phyloP scores from a whole-genome alignment of 2,329 filamentous ascomycete genomes.

The Gnomoniopsis sp. region DNA sequence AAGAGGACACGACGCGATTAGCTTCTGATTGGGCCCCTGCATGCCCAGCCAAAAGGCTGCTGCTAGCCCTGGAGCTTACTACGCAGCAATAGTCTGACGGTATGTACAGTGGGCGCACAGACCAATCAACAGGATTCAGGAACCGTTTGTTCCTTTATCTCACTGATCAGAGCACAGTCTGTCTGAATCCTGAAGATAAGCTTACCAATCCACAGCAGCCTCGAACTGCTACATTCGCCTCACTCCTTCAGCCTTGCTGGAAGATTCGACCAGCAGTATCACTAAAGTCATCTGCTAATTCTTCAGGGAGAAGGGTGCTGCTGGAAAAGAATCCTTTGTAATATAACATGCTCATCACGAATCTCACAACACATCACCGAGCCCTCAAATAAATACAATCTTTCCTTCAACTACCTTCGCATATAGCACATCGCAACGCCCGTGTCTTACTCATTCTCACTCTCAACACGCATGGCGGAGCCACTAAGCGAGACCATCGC shows the following conservation, averaged over 20 bases:
- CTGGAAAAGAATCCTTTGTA: too few species aligned
- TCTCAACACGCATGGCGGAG: too few species aligned
- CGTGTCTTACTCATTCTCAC: background rate
- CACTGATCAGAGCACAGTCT: too few species aligned
- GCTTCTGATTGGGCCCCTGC: conserved; percentile 34
- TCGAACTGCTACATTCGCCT: too few species aligned
- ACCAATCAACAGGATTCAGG: conserved; percentile 3
- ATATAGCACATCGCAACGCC: background rate
- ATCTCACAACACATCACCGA: too few species aligned
- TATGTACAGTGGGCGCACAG: background rate
- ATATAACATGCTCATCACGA: too few species aligned
- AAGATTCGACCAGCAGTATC: too few species aligned
- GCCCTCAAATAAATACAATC: background rate
- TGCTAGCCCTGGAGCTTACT: conserved; percentile 2
- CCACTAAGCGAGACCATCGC: conserved; percentile 8
- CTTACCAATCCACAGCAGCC: background rate
- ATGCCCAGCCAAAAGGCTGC: too few species aligned
- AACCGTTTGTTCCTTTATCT: background rate
- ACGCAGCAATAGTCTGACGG: background rate
- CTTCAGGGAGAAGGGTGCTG: too few species aligned
- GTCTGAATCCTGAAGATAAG: too few species aligned
- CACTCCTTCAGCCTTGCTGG: too few species aligned
- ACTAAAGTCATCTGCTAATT: too few species aligned
- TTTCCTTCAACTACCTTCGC: background rate
- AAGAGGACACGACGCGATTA: conserved; percentile 43